Evolutionary conservation across 2,329 filamentous ascomycete genomes (phyloP), one percentile per base, ranked within the genome.

Genomic region (Fusarium miscanthi): DNA sequence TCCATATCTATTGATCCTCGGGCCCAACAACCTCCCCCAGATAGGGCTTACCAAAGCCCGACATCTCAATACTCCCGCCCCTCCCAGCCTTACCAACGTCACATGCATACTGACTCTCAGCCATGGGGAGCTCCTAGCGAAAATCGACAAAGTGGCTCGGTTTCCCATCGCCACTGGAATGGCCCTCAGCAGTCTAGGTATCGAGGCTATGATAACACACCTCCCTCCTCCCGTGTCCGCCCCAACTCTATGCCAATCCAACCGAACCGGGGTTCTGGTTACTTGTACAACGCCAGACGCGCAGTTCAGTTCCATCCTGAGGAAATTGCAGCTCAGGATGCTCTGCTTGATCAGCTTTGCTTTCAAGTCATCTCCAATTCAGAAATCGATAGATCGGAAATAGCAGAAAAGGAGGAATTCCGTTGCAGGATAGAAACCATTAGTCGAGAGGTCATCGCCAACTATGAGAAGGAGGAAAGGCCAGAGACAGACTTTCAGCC

Each of bases 391-490:
- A 77, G 81, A 2, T 80, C 83, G 2, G 93, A 96, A 73, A 88
- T 92, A 57, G 83, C 85, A 5, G 87, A 91, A 72, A 97, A 96
- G 77, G 92, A 96, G 74, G 78, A 81, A 0, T 95, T 97, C 73
- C 88, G 93, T 53, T 78, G 83, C 49, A 83, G 83, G 31, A 87
- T 97, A 21, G 91, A 95, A 78, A 74, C 81, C 13, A 87, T 93
- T 27, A 92, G 92, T 70, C 88, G 87, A 58, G 80, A 88, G 58
- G 87, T 88, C 4, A 87, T 94, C 54, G 78, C 82, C 10, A 79
- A 84, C 13, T 82, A 88, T 71, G 90, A 92, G 73, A 69, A 75
- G 14, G 77, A 81, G n/a, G 73, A 76, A 5, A 82, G 82, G 33
- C 78, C 82, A 23, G 71, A 82, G 8, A 66, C 69, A 0, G 82